phyloP scores from a whole-genome alignment of 1,284 basidiomycete species.

The Microbotryomycetes sp. region DNA sequence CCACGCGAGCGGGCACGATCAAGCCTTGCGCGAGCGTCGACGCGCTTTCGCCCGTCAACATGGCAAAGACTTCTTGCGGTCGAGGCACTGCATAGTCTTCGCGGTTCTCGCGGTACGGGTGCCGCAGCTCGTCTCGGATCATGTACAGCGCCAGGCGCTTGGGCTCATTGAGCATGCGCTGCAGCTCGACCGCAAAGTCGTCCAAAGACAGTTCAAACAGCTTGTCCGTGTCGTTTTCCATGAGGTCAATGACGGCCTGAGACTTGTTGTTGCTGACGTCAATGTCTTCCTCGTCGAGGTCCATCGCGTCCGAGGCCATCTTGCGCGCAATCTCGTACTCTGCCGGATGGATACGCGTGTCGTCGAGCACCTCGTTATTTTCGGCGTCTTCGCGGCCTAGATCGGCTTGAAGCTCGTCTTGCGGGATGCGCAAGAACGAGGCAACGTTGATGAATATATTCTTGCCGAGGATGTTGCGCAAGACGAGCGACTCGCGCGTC shows the following conservation, averaged over 20 bases:
- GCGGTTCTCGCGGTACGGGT: slow-evolving; percentile 75
- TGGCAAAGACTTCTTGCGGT: slow-evolving; percentile 79
- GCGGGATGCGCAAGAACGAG: slow-evolving; percentile 79
- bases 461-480: slow-evolving; percentile 60
- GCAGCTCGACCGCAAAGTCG: slow-evolving; percentile 88
- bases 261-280: slow-evolving; percentile 69
- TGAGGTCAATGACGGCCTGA: slow-evolving; percentile 66
- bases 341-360: slow-evolving; percentile 93
- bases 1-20: slow-evolving; percentile 68
- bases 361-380: slow-evolving; percentile 79
- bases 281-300: slow-evolving; percentile 86
- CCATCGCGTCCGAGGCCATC: slow-evolving; percentile 96
- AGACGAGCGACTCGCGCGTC: slow-evolving; percentile 79
- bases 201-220: slow-evolving; percentile 88
- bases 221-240: slow-evolving; percentile 77
- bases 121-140: slow-evolving; percentile 81
- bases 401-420: slow-evolving; percentile 56
- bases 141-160: slow-evolving; percentile 82
- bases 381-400: slow-evolving; percentile 52
- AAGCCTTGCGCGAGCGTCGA: slow-evolving; percentile 70
- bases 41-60: slow-evolving; percentile 88
- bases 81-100: slow-evolving; percentile 58
- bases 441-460: slow-evolving; percentile 85
- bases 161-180: slow-evolving; percentile 61
- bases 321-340: slow-evolving; percentile 97